Conservation (phyloP, 441 rosid genomes). For the Monsonia emarginata region DNA sequence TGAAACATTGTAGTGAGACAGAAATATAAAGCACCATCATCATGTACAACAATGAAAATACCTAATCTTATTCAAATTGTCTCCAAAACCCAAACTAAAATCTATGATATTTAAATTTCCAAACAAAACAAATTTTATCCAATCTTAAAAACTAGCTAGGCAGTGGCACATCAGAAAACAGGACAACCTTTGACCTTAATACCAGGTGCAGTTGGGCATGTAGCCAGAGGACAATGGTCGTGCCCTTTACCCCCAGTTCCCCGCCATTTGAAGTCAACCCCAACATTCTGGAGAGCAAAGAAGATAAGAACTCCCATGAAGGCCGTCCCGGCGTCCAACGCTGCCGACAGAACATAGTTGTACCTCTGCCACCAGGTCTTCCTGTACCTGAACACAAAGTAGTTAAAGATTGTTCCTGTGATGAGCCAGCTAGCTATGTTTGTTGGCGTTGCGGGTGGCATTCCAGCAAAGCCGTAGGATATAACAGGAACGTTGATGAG, state of each 20-base stretch:
- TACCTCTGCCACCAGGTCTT: slow-evolving; percentile 82
- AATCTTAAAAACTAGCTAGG: too few species aligned
- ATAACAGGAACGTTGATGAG: slow-evolving; percentile 72
- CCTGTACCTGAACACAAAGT: slow-evolving; percentile 49
- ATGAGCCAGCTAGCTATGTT: slow-evolving; percentile 65
- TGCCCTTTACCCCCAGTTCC: slow-evolving; percentile 35
- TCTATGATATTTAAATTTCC: too few species aligned
- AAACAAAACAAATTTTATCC: too few species aligned
- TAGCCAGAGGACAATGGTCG: slow-evolving; percentile 60
- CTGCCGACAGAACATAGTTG: slow-evolving; percentile 78
- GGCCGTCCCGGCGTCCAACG: slow-evolving; percentile 90
- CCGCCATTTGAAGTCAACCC: slow-evolving; percentile 66
- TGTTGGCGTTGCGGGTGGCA: slow-evolving; percentile 74
- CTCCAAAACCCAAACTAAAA: too few species aligned
- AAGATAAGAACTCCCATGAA: slow-evolving; percentile 89
- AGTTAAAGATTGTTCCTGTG: slow-evolving; percentile 69
- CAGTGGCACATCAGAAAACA: slow-evolving; percentile 29
- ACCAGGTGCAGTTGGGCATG: not conserved
- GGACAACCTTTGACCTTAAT: slow-evolving; percentile 43
- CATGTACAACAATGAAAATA: too few species aligned
- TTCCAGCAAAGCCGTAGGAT: slow-evolving; percentile 52
- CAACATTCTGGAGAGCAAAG: slow-evolving; percentile 72
- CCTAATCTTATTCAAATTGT: not conserved
- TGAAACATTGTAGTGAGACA: too few species aligned
- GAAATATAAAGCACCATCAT: too few species aligned